Conservation (phyloP, 1,284 basidiomycete species). For the Fomitopsis palustris region DNA sequence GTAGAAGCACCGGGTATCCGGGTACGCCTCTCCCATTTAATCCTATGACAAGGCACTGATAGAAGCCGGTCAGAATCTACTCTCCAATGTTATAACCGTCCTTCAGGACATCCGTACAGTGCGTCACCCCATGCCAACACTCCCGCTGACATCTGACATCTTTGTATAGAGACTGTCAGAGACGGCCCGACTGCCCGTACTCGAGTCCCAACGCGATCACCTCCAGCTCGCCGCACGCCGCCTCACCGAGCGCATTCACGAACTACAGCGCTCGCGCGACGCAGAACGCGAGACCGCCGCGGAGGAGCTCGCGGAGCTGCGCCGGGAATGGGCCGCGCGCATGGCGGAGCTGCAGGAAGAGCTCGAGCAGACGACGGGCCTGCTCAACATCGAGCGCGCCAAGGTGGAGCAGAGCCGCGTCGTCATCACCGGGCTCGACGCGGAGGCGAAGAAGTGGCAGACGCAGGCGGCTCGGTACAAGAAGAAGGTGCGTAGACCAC, state of each 20-base stretch:
- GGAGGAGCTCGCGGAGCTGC: neutral
- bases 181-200: neutral
- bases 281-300: constrained; percentile 4
- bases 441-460: constrained; percentile 9
- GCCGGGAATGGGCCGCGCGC: neutral
- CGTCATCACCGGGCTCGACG: constrained; percentile 1
- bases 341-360: constrained; percentile 6
- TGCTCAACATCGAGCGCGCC: constrained; percentile 1
- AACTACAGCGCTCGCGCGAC: constrained; percentile 8
- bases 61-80: neutral
- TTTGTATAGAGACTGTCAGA: neutral
- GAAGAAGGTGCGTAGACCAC: constrained; percentile 16
- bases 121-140: neutral
- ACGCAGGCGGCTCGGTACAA: constrained; percentile 12
- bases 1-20: neutral
- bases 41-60: neutral
- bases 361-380: constrained; percentile 4
- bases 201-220: constrained; percentile 2
- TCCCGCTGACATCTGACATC: neutral
- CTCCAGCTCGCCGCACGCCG: neutral
- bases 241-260: constrained; percentile 6
- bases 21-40: neutral
- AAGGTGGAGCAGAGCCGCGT: neutral
- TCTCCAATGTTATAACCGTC: neutral
- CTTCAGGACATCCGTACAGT: constrained; percentile 8